Evolutionary conservation across 164 flowering plant species (phyloP).

Genomic region (Vitis rotundifolia): DNA sequence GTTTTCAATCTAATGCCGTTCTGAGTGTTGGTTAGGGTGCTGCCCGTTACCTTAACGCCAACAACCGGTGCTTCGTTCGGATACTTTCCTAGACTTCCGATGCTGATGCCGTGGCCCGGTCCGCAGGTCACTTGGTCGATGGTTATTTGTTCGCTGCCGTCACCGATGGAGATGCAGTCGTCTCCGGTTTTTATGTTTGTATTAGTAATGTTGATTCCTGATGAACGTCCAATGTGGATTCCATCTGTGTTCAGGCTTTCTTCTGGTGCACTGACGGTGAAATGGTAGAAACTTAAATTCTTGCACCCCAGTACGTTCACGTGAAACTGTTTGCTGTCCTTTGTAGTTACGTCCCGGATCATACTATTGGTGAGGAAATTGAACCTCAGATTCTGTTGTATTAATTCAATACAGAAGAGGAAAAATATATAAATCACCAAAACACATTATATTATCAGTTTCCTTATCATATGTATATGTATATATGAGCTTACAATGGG

Average conservation of each 20-base stretch:
- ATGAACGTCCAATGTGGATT: slow-evolving; percentile 51
- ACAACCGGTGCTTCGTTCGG: slow-evolving; percentile 28
- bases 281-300: slow-evolving; percentile 21
- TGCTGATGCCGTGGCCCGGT: slow-evolving; percentile 63
- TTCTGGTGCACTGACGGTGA: slow-evolving; percentile 36
- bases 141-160: slow-evolving; percentile 25
- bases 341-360: slow-evolving; percentile 26
- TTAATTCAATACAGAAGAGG: not conserved
- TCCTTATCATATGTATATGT: not conserved
- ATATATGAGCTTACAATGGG: no score
- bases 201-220: slow-evolving; percentile 22
- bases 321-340: slow-evolving; percentile 53
- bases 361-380: slow-evolving; percentile 28
- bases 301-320: slow-evolving; percentile 33
- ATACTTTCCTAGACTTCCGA: slow-evolving; percentile 61
- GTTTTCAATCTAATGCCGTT: slow-evolving; percentile 55
- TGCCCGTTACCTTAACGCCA: slow-evolving; percentile 30
- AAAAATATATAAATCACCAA: no score
- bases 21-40: slow-evolving; percentile 33
- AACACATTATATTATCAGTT: not conserved
- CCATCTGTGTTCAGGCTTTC: slow-evolving; percentile 64
- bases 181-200: slow-evolving; percentile 49
- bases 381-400: slow-evolving; percentile 40
- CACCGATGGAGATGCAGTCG: slow-evolving; percentile 64
- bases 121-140: slow-evolving; percentile 36